phyloP scores from a whole-genome alignment of 352 stramenopile species.

The Globisporangium rhizosaccharum region DNA sequence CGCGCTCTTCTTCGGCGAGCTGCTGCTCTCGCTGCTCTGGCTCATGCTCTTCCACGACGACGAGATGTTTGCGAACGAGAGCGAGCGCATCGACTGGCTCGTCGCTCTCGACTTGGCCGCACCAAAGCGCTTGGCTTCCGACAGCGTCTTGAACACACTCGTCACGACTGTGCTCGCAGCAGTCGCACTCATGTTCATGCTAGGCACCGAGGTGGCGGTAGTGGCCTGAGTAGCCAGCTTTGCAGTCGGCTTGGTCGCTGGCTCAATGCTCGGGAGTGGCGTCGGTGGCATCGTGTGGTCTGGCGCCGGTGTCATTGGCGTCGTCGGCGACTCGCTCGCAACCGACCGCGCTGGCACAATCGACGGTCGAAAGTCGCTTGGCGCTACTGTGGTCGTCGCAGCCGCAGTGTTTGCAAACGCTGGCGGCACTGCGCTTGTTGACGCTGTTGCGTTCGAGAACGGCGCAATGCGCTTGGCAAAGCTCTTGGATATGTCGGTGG shows the following conservation, averaged over 20 bases:
- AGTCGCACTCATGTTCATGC: background rate
- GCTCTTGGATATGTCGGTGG: slow-evolving; percentile 1
- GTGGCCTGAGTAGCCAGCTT: background rate
- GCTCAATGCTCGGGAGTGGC: slow-evolving; percentile 17
- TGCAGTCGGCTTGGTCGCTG: background rate
- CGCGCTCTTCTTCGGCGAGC: slow-evolving; percentile 5
- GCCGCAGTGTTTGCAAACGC: background rate
- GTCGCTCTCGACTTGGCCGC: slow-evolving; percentile 15
- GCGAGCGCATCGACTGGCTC: slow-evolving; percentile 26
- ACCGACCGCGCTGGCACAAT: slow-evolving; percentile 3
- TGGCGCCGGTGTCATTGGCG: slow-evolving; percentile 28
- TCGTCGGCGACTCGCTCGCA: slow-evolving; percentile 19
- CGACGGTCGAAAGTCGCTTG: slow-evolving; percentile 8
- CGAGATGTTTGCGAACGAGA: slow-evolving; percentile 37
- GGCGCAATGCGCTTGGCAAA: slow-evolving; percentile 15
- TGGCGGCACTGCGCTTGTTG: background rate
- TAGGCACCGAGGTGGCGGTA: background rate
- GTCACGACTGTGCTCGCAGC: slow-evolving; percentile 17
- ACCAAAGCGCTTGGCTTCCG: slow-evolving; percentile 21
- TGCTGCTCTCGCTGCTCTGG: slow-evolving; percentile 12
- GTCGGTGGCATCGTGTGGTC: slow-evolving; percentile 26
- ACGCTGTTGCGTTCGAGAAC: slow-evolving; percentile 5
- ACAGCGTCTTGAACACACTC: slow-evolving; percentile 35
- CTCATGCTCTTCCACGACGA: slow-evolving; percentile 43
- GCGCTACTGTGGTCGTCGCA: background rate